Conservation (phyloP, 306 rosid genomes). For the Abrus pulchellus region DNA sequence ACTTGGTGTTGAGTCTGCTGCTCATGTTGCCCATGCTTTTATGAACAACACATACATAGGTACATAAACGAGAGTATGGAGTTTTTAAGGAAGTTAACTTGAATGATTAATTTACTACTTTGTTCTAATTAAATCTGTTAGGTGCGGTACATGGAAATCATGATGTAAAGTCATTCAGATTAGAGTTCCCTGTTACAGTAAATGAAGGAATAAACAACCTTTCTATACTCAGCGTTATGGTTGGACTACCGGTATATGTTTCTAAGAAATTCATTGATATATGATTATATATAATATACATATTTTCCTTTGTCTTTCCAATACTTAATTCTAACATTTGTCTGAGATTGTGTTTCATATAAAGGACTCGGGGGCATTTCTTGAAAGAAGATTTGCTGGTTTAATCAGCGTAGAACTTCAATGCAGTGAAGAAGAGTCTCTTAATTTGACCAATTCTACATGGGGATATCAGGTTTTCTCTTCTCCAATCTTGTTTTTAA, state of each 20-base stretch:
- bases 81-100: slow-evolving; percentile 1
- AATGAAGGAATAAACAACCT: slow-evolving; percentile 64
- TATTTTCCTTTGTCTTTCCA: slow-evolving; percentile 12
- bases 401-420: slow-evolving; percentile 62
- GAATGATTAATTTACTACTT: slow-evolving; percentile 5
- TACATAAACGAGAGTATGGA: slow-evolving; percentile 31
- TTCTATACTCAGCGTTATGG: slow-evolving; percentile 76
- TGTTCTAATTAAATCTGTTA: slow-evolving; percentile 32
- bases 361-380: slow-evolving; percentile 84
- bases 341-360: slow-evolving; percentile 1
- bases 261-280: background rate
- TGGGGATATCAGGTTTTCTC: slow-evolving; percentile 78
- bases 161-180: slow-evolving; percentile 52
- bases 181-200: slow-evolving; percentile 58
- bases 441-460: slow-evolving; percentile 54
- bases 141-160: slow-evolving; percentile 73
- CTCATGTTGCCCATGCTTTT: slow-evolving; percentile 73
- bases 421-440: slow-evolving; percentile 55
- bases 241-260: slow-evolving; percentile 69
- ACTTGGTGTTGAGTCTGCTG: slow-evolving; percentile 61
- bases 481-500: background rate
- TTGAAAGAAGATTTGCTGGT: slow-evolving; percentile 73
- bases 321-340: background rate
- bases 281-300: background rate
- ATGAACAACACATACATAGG: slow-evolving; percentile 58